phyloP scores from a whole-genome alignment of 805 yeast species.

The Metschnikowia sp. region DNA sequence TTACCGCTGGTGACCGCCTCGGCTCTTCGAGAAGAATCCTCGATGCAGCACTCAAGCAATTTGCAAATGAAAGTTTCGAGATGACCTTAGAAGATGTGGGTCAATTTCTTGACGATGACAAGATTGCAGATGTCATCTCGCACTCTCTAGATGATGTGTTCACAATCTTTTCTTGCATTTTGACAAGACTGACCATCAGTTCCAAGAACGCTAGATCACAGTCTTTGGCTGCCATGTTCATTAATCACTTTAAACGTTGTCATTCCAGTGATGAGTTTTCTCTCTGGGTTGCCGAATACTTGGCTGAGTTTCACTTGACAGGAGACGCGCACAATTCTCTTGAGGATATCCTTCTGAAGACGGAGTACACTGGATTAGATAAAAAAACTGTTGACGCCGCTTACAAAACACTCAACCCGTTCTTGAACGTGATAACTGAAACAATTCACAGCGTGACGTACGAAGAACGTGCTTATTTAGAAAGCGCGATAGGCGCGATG shows the following conservation, averaged over 20 bases:
- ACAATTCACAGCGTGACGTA: constrained; percentile 10
- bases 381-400: not conserved
- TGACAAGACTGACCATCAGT: not conserved
- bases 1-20: not conserved
- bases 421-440: constrained; percentile 17
- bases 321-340: constrained; percentile 5
- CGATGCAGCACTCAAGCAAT: not conserved
- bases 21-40: constrained; percentile 1
- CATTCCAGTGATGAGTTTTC: not conserved
- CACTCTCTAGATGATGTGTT: not conserved
- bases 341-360: not conserved
- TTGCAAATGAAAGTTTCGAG: not conserved
- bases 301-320: constrained; percentile 12
- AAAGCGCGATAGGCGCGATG: constrained; percentile 40
- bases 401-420: constrained; percentile 4
- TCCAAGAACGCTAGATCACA: not conserved
- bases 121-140: not conserved
- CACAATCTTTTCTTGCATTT: constrained; percentile 1
- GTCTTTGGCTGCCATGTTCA: constrained; percentile 1
- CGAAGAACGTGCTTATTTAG: constrained; percentile 22
- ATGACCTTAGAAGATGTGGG: constrained; percentile 3
- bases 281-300: constrained; percentile 13
- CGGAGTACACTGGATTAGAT: constrained; percentile 1
- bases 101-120: constrained; percentile 1
- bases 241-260: not conserved